Conservation (phyloP, 257 asterid genomes). For the Capsicum pubescens region DNA sequence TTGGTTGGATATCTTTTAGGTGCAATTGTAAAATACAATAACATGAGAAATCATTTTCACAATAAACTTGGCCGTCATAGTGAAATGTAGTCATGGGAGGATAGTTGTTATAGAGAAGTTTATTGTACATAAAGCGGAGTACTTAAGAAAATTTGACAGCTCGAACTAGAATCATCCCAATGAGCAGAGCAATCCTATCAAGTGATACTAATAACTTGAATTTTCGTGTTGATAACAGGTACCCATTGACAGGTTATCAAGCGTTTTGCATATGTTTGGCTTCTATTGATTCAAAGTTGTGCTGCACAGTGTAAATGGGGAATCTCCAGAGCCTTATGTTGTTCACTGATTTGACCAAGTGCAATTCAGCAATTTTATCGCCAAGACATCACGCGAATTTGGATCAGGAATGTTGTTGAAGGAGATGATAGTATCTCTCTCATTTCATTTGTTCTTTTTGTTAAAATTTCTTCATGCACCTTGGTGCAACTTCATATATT, state of each 20-base stretch:
- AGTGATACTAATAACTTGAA: background rate
- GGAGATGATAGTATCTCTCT: background rate
- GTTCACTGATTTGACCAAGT: slow-evolving; percentile 14
- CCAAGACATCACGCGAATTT: background rate
- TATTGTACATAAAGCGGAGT: background rate
- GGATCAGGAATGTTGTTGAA: background rate
- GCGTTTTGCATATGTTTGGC: slow-evolving; percentile 94
- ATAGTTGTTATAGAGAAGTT: no score
- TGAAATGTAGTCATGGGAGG: no score
- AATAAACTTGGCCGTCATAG: no score
- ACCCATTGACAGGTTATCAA: slow-evolving; percentile 91
- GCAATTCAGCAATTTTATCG: background rate
- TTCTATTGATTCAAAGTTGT: slow-evolving; percentile 85
- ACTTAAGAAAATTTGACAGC: background rate
- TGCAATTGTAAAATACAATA: no score
- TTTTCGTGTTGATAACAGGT: slow-evolving; percentile 51
- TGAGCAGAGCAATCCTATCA: background rate
- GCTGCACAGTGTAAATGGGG: slow-evolving; percentile 72
- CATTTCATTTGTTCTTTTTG: background rate
- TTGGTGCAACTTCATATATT: background rate
- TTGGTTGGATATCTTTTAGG: no score
- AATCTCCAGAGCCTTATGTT: slow-evolving; percentile 13
- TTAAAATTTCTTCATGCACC: background rate
- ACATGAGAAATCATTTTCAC: no score
- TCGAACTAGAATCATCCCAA: background rate